Evolutionary conservation across 768 basidiomycete species (phyloP), one percentile per base, ranked within the genome.

Genomic region (Antrodiella citrinella): DNA sequence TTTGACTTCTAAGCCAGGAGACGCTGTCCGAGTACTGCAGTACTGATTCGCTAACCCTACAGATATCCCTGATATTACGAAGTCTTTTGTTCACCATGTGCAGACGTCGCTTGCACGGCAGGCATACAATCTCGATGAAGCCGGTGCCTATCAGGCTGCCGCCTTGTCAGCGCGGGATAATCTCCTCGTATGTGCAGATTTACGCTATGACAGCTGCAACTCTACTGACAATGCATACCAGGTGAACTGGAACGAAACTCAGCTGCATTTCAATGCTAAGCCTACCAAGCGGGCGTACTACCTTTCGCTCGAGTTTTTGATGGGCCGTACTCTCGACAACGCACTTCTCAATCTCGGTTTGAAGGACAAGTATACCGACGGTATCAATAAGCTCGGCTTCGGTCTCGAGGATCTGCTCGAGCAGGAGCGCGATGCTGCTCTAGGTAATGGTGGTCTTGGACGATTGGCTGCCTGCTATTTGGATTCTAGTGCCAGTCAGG

Each of bases 401-500:
- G 81, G 73, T 62, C 77, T 94, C 54, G 91, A 93, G 65, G 91
- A 94, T 59, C 69, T 94, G 42, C 71, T 96, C 47, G 87, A 85
- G 43, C 73, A 85, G 60, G 95, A 98, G 65, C 84, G 94, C 45
- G 96, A 99, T 61, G 93, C 95, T 1, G 95, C 81, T 5, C 77
- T 97, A 10, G 96, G 95, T 4, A 96, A 97, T 64, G 94, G 94
- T 56, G 95, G 95, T 51, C 77, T 97, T 7, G 95, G 96, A 0
- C 88, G 95, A 24, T 80, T 99, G 42, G 96, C 96, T 0, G 95
- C 96, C 0, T 99, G 96, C 70, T 99, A 97, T 64, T 81, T 96
- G 47, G 94, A 97, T 62, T 91, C 88, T n/a, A 81, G 83, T 20
- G 84, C 94, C 2, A 88, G 87, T 7, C 83, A 91, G 61, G 85